Base-by-base conservation (phyloP, 495 filamentous ascomycete species). In the Hypomontagnella monticulosa region DNA sequence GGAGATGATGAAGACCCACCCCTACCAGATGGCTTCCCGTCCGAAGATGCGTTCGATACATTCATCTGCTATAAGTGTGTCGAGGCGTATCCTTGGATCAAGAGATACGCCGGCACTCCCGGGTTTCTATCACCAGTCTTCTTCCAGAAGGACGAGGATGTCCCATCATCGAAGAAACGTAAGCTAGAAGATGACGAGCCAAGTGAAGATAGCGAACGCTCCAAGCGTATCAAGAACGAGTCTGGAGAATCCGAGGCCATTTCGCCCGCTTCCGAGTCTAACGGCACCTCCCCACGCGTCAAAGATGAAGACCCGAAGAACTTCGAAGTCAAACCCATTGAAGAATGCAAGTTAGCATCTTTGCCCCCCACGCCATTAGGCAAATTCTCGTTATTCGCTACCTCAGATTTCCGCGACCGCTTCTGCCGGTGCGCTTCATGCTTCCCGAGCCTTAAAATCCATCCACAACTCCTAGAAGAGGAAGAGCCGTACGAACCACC, bases 11-110 rank as follows among this genome's bases (percentile, higher is more conserved):
- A 81, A 7, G 77, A 87, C 14, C 71, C 71, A 0, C 88, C 89
- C 3, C 76, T 90, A 11, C 93, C 93, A 2, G 89, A 90, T 1
- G 91, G 92, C 4, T 98, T 98, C 66, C 95, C 95, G 1, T 80
- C 81, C 0, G 94, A 97, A 63, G 91, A 97, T 16, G 86, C 89
- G 47, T 99, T 97, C 68, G 91, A 93, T 8, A 84, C 86, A 23
- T 91, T 97, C 69, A 85, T 99, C 44, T 99, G 96, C 80, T 97
- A 93, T 81, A 93, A 96, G 72, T 99, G 96, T 67, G 82, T 95
- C 32, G 89, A 94, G 19, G 87, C 91, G 0, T 87, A 91, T 69
- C 93, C 93, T 0, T 99, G 94, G 95, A 88, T 99, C 68, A 95
- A 93, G 78, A 78, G 82, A 57, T 98, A 97, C 69, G 93, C 92